phyloP scores from a whole-genome alignment of 2,329 filamentous ascomycete species.

The Geosmithia putterillii region DNA sequence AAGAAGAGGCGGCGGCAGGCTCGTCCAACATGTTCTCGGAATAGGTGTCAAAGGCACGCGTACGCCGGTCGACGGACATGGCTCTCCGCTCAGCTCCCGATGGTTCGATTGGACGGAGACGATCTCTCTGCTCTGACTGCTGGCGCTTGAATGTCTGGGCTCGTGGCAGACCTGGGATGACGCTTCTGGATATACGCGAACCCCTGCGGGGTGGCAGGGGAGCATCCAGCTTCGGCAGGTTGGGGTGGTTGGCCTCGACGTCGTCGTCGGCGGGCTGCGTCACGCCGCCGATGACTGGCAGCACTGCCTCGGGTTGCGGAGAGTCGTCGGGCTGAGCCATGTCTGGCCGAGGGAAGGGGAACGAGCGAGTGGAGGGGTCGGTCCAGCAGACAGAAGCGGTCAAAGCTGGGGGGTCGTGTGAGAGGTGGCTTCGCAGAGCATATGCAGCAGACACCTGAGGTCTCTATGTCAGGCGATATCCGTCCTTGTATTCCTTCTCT shows the following conservation, averaged over 20 bases:
- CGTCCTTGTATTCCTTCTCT: too few relatives aligned
- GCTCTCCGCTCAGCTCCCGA: slow-evolving; percentile 58
- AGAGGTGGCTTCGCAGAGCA: too few relatives aligned
- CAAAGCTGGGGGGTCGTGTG: neutral
- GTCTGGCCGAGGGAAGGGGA: too few relatives aligned
- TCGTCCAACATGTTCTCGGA: neutral
- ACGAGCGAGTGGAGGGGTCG: neutral
- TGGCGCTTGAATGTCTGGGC: slow-evolving; percentile 72
- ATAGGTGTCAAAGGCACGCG: slow-evolving; percentile 11
- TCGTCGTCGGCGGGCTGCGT: neutral
- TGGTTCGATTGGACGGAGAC: slow-evolving; percentile 53
- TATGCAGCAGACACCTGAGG: too few relatives aligned
- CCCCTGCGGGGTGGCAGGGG: slow-evolving; percentile 4
- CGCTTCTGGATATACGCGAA: slow-evolving; percentile 39
- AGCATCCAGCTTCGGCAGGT: neutral
- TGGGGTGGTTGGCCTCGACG: neutral
- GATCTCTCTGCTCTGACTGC: slow-evolving; percentile 66
- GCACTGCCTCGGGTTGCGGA: slow-evolving; percentile 9
- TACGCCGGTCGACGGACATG: slow-evolving; percentile 49
- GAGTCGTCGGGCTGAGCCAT: slow-evolving; percentile 18
- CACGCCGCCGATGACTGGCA: slow-evolving; percentile 6
- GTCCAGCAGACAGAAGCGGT: slow-evolving; percentile 1
- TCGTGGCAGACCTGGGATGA: slow-evolving; percentile 68
- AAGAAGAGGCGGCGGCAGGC: neutral
- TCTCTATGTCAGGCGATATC: too few relatives aligned